phyloP scores from a whole-genome alignment of 2,329 filamentous ascomycete genomes.

The Stagonosporopsis vannaccii region DNA sequence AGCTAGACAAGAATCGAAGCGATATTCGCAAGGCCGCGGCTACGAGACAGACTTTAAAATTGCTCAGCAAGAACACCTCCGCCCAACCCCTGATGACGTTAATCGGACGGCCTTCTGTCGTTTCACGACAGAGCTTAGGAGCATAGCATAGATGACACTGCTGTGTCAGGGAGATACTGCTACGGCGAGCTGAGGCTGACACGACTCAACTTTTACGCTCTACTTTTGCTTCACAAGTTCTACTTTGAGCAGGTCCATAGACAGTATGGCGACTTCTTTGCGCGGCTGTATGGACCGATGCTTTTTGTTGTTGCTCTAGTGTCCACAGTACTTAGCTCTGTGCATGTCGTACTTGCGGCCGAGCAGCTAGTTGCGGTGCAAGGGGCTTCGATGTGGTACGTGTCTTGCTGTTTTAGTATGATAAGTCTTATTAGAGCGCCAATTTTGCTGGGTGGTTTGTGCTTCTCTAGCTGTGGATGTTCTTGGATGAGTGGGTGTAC shows the following conservation, averaged over 20 bases:
- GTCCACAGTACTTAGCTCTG: constrained; percentile 28
- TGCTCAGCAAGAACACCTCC: constrained; percentile 30
- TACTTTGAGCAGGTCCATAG: constrained; percentile 33
- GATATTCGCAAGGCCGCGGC: constrained; percentile 24
- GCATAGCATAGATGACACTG: constrained; percentile 37
- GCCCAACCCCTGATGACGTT: constrained; percentile 31
- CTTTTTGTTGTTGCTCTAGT: constrained; percentile 31
- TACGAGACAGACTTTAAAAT: constrained; percentile 50
- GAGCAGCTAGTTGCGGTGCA: constrained; percentile 13
- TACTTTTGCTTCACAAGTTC: constrained; percentile 37
- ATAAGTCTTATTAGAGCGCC: constrained; percentile 22
- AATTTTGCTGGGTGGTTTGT: constrained; percentile 25
- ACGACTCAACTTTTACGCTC: constrained; percentile 55
- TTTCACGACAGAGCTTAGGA: constrained; percentile 18
- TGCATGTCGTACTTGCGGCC: constrained; percentile 30
- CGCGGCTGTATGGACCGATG: constrained; percentile 24
- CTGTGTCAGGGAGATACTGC: constrained; percentile 50
- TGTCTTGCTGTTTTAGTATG: constrained; percentile 31
- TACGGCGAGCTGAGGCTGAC: constrained; percentile 56
- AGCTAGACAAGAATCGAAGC: constrained; percentile 6
- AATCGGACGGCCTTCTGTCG: constrained; percentile 30
- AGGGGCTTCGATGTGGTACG: constrained; percentile 17
- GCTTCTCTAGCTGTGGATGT: constrained; percentile 30
- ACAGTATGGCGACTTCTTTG: constrained; percentile 45
- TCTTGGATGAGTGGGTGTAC: constrained; percentile 31